These are phyloP conservation scores for Penicillium coprophilum DNA, from an alignment of 495 filamentous ascomycete species.

Conservation along the genomic window DNA sequence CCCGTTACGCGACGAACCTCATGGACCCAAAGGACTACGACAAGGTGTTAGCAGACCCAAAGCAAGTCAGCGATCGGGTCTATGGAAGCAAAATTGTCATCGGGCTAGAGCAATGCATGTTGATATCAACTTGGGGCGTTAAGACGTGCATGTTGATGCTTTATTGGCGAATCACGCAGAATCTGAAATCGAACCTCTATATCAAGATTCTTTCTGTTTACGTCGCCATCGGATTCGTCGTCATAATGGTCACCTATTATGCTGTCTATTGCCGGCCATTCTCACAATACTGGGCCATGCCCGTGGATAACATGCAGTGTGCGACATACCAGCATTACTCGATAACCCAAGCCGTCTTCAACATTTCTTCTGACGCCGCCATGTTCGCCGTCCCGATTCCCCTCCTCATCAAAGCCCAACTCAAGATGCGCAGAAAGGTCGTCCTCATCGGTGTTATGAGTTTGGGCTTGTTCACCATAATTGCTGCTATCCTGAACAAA, in stretches of 20 bases:
- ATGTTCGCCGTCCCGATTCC: conserved; percentile 63
- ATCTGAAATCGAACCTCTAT: conserved; percentile 37
- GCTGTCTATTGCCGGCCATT: conserved; percentile 66
- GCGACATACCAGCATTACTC: conserved; percentile 51
- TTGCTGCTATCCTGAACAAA: conserved; percentile 63
- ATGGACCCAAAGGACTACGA: conserved; percentile 53
- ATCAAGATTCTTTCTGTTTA: conserved; percentile 58
- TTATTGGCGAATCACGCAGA: conserved; percentile 46
- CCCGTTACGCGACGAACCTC: conserved; percentile 57
- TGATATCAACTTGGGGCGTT: conserved; percentile 50
- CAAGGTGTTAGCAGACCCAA: conserved; percentile 42
- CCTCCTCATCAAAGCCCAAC: conserved; percentile 53
- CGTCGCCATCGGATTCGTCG: conserved; percentile 52
- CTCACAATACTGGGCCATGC: conserved; percentile 58
- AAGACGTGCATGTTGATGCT: conserved; percentile 54
- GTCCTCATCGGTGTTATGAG: conserved; percentile 50
- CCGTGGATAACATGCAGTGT: conserved; percentile 37
- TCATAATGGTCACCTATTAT: conserved; percentile 63
- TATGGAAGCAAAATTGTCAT: conserved; percentile 54
- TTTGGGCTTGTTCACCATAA: conserved; percentile 63
- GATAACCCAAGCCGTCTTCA: conserved; percentile 65
- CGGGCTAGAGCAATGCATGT: conserved; percentile 52
- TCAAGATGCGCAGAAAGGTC: conserved; percentile 52
- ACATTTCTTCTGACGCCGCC: conserved; percentile 61
- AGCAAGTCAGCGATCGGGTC: conserved; percentile 44